Evolutionary conservation across 306 rosid species (phyloP).

Genomic region (Inga laurina): DNA sequence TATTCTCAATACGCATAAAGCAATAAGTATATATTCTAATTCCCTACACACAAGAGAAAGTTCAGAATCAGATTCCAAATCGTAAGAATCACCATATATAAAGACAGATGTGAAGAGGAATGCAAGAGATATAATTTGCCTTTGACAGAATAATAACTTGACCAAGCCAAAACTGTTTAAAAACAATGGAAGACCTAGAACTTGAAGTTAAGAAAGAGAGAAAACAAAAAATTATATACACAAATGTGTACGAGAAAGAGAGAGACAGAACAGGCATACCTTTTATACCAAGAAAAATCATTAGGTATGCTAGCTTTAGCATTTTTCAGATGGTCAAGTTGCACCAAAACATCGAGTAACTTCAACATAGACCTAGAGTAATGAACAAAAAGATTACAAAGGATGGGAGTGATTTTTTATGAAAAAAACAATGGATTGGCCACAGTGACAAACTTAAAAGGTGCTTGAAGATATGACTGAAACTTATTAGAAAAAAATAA

Average conservation of each 20-base stretch:
- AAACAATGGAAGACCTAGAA: constrained; percentile 23
- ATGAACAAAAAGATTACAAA: constrained; percentile 32
- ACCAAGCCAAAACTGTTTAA: neutral
- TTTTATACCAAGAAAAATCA: constrained; percentile 98
- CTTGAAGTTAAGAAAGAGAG: constrained; percentile 10
- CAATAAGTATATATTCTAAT: neutral
- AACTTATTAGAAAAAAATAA: constrained; percentile 12
- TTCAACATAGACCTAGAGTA: constrained; percentile 89
- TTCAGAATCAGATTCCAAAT: neutral
- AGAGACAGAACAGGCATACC: constrained; percentile 51
- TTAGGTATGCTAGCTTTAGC: constrained; percentile 99
- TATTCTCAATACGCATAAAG: neutral
- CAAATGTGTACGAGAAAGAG: neutral
- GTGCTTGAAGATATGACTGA: constrained; percentile 8
- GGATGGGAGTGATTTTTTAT: neutral
- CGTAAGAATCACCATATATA: constrained; percentile 3
- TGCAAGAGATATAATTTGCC: constrained; percentile 13
- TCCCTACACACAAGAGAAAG: neutral
- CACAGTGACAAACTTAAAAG: neutral
- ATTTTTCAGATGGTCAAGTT: constrained; percentile 98
- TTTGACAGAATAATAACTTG: neutral
- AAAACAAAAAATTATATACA: neutral
- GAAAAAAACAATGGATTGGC: neutral
- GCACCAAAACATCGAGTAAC: constrained; percentile 93
- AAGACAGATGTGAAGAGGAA: constrained; percentile 13